Evolutionary conservation across 2,329 filamentous ascomycete species (phyloP), one percentile per base, ranked within the genome.

Genomic region (Fusarium sp.): DNA sequence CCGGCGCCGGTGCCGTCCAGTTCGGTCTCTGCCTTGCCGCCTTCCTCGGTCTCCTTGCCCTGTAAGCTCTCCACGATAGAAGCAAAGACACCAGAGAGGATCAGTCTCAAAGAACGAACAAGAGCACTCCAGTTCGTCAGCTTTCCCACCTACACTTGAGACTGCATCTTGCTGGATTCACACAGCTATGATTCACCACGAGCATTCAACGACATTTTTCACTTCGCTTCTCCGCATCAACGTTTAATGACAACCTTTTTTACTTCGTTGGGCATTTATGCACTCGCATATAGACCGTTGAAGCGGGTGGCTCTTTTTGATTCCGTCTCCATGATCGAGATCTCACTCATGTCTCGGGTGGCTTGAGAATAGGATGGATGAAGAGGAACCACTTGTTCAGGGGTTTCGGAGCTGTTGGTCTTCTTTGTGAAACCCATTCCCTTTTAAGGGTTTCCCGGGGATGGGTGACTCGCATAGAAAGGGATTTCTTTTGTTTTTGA

Each of bases 1-100:
- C 70, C 46, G 75, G 73, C 38, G 71, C 73, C 34, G 72, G 63
- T 44, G 65, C 67, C 18, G 46, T 74, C 45, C 51, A 72, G 62
- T 34, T 75, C 61, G 88, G 72, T 59, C 49, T 74, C 26, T 71
- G 72, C 16, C 54, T 75, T 16, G 72, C 63, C 42, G 72, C 67
- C 20, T 50, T 73, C 40, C 61, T 76, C 41, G 74, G 73, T 45
- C 64, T 74, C 59, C 34, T 78, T 28, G 74, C 74, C 36, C 65
- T 80, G 72, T 80, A 77, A 76, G 56, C 50, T 54, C 16, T 12
- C 20, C 20, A 30, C 10, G 34, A 38, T 15, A 45, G 41, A 47
- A 38, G 13, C 10, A 36, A 23, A 44, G 23, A 20, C 31, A 28
- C 23, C 46, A 36, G 28, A 16, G 52, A 52, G 23, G 16, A 38